These are phyloP conservation scores for Lolium multiflorum DNA, from an alignment of 176 grass and related monocot genomes.

Conservation along the genomic window DNA sequence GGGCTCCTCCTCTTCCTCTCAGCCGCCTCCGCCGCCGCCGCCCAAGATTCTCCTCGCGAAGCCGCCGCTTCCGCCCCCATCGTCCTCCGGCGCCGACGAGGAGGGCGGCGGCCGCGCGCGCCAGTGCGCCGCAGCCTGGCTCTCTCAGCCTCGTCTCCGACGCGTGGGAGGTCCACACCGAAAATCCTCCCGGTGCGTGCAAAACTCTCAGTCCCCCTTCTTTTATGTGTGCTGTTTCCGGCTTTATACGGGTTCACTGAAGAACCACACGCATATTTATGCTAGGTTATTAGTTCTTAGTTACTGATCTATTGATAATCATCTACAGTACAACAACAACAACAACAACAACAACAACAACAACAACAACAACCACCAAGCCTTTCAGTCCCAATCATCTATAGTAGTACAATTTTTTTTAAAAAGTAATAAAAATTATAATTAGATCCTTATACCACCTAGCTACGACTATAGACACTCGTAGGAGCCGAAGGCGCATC, in stretches of 20 bases:
- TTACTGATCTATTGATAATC: too few species aligned
- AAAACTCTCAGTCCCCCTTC: neutral
- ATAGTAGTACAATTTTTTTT: too few species aligned
- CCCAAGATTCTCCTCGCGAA: constrained; percentile 98
- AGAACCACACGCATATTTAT: neutral
- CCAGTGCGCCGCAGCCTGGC: constrained; percentile 58
- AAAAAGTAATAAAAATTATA: too few species aligned
- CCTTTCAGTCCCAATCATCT: too few species aligned
- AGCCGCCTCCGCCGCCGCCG: constrained; percentile 57
- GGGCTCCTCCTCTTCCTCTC: constrained; percentile 35
- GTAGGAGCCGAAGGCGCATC: too few species aligned
- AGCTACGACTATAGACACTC: too few species aligned
- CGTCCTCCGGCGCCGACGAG: constrained; percentile 49
- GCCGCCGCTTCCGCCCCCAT: constrained; percentile 40
- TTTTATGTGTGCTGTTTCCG: neutral
- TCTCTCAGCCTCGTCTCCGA: constrained; percentile 81
- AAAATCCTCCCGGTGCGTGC: constrained; percentile 78
- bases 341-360: too few species aligned
- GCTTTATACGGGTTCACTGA: neutral
- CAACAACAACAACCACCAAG: too few species aligned
- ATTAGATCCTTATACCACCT: too few species aligned
- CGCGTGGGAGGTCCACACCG: constrained; percentile 77
- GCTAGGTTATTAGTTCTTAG: neutral
- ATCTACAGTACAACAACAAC: too few species aligned
- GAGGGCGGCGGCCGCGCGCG: constrained; percentile 50